A percentile compares a stretch with the other conserved stretches of the same genome.
These are phyloP conservation scores for Mucor lusitanicus DNA, from an alignment of 371 early-diverging fungal species.

Conservation along the genomic window DNA sequence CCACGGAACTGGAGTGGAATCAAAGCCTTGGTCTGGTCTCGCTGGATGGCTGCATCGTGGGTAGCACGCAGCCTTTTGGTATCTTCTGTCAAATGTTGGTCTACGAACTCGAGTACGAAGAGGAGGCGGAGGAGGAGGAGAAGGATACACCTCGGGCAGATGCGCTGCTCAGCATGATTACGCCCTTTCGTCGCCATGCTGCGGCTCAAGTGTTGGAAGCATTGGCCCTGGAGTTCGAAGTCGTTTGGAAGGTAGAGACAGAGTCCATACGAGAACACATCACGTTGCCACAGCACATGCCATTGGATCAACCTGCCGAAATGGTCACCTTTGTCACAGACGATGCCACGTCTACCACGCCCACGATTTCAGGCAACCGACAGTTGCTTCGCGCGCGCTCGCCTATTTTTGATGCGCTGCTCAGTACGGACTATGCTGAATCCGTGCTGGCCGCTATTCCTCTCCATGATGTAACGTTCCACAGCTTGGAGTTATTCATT, in stretches of 20 bases:
- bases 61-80: conserved; percentile 20
- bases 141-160: neutral
- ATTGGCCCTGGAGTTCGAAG: conserved; percentile 11
- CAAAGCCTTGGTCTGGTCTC: conserved; percentile 4
- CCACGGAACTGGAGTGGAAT: conserved; percentile 11
- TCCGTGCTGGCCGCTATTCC: conserved; percentile 14
- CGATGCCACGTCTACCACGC: neutral
- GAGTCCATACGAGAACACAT: neutral
- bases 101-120: conserved; percentile 26
- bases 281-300: neutral
- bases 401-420: conserved; percentile 30
- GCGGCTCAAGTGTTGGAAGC: conserved; percentile 40
- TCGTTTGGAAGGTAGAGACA: conserved; percentile 1
- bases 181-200: conserved; percentile 19
- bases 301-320: neutral
- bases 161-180: neutral
- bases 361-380: conserved; percentile 12
- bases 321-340: conserved; percentile 24
- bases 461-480: conserved; percentile 27
- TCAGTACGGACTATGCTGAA: conserved; percentile 30
- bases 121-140: neutral
- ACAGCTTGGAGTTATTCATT: conserved; percentile 10
- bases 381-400: conserved; percentile 20
- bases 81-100: conserved; percentile 41
- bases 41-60: conserved; percentile 5